Evolutionary conservation across 2,329 filamentous ascomycete species (phyloP), one percentile per base, ranked within the genome.

Genomic region (Trichoderma simmonsii): DNA sequence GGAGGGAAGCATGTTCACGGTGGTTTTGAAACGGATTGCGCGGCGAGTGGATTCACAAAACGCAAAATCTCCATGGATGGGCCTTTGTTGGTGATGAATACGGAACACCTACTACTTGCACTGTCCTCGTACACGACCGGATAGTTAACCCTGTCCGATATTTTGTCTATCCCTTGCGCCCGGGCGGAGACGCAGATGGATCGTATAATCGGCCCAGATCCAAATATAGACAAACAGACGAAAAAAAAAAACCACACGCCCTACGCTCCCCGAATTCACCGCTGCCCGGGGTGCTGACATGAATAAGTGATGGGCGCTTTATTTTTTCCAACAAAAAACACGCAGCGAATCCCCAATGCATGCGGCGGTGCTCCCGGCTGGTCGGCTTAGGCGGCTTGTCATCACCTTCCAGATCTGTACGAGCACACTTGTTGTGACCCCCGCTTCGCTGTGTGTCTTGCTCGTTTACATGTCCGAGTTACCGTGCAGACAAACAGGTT

Each of bases 321-420:
- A 8, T 15, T 34, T 34, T 39, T 15, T 39, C 36, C 2, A 28
- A 36, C 6, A 67, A 32, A n/a, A 30, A 30, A 21, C 18, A 30
- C 11, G 24, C 24, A 43, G 34, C 11, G 18, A 43, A 48, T 68
- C 59, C 56, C 48, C 11, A 59, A 32, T 32, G 56, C 28, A 30
- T 36, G 34, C 34, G 48, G 34, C 60, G 60, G 34, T 43, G 60
- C 39, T 64, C 36, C 36, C 39, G 62, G 62, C 18, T 64, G 39
- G 26, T 63, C 61, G 36, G 61, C 61, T 63, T 30, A 39, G 9
- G 24, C 7, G 36, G 24, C 28, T 1, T n/a, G 36, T 8, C 21
- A 56, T 15, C 39, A 70, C 66, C 66, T 70, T 62, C 66, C 66
- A 70, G 15, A 36, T 70, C 28, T n/a, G 66, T 70, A 34, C 48